These are phyloP conservation scores for Clarireedia paspali DNA, from an alignment of 2,329 filamentous ascomycete species.

Conservation along the genomic window DNA sequence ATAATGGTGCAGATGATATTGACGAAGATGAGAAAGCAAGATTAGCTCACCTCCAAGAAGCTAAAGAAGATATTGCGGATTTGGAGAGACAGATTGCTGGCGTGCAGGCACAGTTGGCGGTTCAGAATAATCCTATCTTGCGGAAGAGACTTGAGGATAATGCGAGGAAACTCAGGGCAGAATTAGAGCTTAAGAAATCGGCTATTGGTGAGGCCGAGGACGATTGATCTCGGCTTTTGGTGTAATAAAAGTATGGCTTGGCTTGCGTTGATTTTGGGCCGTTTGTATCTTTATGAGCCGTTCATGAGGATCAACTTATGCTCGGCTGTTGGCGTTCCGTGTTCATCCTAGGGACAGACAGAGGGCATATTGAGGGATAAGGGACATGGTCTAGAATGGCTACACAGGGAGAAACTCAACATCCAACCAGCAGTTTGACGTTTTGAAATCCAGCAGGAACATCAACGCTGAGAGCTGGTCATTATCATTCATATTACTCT, in stretches of 20 bases:
- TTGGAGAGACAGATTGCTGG: conserved; percentile 41
- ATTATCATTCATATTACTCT: not conserved
- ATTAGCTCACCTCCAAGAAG: conserved; percentile 38
- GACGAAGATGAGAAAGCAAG: conserved; percentile 44
- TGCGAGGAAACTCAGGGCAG: conserved; percentile 42
- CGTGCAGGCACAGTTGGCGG: conserved; percentile 35
- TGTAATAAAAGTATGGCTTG: not conserved
- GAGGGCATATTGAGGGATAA: not conserved
- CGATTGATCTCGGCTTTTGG: conserved; percentile 6
- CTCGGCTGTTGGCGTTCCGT: not conserved
- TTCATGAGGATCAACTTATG: not conserved
- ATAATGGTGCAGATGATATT: conserved; percentile 34
- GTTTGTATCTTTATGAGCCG: not conserved
- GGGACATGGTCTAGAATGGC: not conserved
- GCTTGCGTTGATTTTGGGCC: too few species aligned
- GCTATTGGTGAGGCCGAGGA: conserved; percentile 31
- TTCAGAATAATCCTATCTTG: conserved; percentile 40
- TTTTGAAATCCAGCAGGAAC: not conserved
- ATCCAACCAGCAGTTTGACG: not conserved
- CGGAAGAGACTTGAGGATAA: conserved; percentile 40
- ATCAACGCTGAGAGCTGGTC: not conserved
- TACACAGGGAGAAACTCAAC: not conserved
- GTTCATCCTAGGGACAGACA: not conserved
- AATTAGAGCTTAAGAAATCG: conserved; percentile 44
- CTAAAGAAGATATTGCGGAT: conserved; percentile 46